These are phyloP conservation scores for Sequoia sempervirens DNA, from an alignment of 75 land plant species.

Conservation along the genomic window DNA sequence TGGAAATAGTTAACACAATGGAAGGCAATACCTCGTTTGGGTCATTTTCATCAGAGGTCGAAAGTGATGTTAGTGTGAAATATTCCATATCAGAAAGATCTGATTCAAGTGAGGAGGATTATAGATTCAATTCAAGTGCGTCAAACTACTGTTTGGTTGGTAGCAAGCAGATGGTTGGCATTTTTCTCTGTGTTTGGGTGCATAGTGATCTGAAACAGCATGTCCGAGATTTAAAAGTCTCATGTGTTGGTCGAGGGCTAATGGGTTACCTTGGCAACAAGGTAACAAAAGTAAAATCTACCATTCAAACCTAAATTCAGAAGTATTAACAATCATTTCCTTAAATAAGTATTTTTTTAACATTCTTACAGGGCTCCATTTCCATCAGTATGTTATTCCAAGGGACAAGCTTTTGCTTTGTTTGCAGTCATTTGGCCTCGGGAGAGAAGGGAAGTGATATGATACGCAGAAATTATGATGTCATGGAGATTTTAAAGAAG, in stretches of 20 bases:
- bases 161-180: slow-evolving; percentile 91
- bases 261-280: slow-evolving; percentile 98
- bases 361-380: slow-evolving; percentile 64
- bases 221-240: slow-evolving; percentile 54
- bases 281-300: slow-evolving; percentile 22
- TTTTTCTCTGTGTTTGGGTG: slow-evolving; percentile 84
- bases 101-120: slow-evolving; percentile 15
- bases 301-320: no score
- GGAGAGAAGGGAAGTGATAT: slow-evolving; percentile 86
- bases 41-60: slow-evolving; percentile 49
- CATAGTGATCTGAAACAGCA: slow-evolving; percentile 40
- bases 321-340: no score
- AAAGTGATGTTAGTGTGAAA: slow-evolving; percentile 7
- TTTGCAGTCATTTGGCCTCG: slow-evolving; percentile 82
- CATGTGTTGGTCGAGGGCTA: slow-evolving; percentile 66
- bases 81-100: slow-evolving; percentile 16
- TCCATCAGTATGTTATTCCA: slow-evolving; percentile 73
- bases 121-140: neutral
- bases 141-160: slow-evolving; percentile 36
- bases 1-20: neutral
- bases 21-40: neutral
- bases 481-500: slow-evolving; percentile 58
- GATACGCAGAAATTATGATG: slow-evolving; percentile 64
- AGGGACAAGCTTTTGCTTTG: slow-evolving; percentile 73
- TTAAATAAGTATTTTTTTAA: neutral